Conservation (phyloP, 345 rosid genomes). For the Gossypium arboreum region DNA sequence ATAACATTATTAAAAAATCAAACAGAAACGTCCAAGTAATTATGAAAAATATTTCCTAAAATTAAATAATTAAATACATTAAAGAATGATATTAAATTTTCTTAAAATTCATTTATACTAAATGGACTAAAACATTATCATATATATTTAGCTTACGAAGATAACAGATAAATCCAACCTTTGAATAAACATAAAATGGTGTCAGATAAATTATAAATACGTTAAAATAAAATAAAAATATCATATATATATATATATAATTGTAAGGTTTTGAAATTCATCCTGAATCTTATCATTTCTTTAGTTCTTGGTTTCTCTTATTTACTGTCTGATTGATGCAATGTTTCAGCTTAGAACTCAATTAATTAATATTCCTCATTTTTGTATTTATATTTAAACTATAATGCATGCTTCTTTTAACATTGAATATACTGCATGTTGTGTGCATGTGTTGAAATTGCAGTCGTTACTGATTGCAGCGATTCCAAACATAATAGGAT, state of each 20-base stretch:
- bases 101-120: not conserved
- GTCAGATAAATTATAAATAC: no score
- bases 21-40: not conserved
- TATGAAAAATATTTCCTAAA: not conserved
- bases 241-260: no score
- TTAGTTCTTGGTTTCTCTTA: not conserved
- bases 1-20: not conserved
- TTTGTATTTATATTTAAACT: not conserved
- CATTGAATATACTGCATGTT: slow-evolving; percentile 40
- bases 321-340: not conserved
- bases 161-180: no score
- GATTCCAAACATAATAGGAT: slow-evolving; percentile 67
- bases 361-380: not conserved
- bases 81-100: not conserved
- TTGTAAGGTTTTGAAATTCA: not conserved
- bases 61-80: not conserved
- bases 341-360: not conserved
- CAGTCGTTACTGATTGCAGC: slow-evolving; percentile 78
- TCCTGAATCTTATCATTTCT: not conserved
- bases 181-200: no score
- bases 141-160: no score
- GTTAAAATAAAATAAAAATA: no score
- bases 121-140: no score
- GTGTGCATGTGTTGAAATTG: slow-evolving; percentile 1
- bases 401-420: not conserved